phyloP scores from a whole-genome alignment of 352 stramenopile species.

The Phytophthora boehmeriae region DNA sequence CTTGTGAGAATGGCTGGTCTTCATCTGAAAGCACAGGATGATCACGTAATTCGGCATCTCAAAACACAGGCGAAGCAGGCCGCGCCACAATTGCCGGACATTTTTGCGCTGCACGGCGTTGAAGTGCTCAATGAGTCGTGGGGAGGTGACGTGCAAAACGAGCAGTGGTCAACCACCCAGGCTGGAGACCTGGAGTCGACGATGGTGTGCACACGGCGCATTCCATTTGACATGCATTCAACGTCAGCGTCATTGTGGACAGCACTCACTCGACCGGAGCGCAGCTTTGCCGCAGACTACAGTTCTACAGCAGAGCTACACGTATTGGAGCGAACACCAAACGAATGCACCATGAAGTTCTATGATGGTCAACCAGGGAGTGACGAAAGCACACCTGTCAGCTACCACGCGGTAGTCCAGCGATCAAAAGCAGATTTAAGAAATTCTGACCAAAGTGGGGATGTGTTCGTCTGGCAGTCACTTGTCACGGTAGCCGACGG shows the following conservation, averaged over 20 bases:
- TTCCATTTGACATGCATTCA: constrained; percentile 26
- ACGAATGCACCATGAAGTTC: constrained; percentile 1
- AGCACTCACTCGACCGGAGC: constrained; percentile 1
- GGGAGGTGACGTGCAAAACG: neutral
- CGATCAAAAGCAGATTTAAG: neutral
- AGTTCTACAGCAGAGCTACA: neutral
- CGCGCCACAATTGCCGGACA: neutral
- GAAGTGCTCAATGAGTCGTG: neutral
- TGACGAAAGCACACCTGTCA: neutral
- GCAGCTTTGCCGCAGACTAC: neutral
- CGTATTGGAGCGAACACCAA: neutral
- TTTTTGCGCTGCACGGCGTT: constrained; percentile 14
- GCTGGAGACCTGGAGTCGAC: constrained; percentile 5
- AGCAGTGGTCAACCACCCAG: constrained; percentile 21
- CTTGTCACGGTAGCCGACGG: neutral
- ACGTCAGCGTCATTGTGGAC: constrained; percentile 20
- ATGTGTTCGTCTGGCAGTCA: constrained; percentile 18
- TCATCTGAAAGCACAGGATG: constrained; percentile 10
- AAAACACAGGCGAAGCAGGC: constrained; percentile 9
- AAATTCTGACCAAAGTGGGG: neutral
- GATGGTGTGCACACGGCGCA: constrained; percentile 16
- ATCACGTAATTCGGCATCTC: constrained; percentile 10
- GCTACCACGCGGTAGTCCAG: constrained; percentile 4
- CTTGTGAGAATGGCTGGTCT: constrained; percentile 9
- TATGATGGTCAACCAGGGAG: neutral